A percentile compares a stretch with the other conserved stretches of the same genome.
Evolutionary conservation across 768 basidiomycete species (phyloP).

Genomic region (Chlorophyllum brunneum): DNA sequence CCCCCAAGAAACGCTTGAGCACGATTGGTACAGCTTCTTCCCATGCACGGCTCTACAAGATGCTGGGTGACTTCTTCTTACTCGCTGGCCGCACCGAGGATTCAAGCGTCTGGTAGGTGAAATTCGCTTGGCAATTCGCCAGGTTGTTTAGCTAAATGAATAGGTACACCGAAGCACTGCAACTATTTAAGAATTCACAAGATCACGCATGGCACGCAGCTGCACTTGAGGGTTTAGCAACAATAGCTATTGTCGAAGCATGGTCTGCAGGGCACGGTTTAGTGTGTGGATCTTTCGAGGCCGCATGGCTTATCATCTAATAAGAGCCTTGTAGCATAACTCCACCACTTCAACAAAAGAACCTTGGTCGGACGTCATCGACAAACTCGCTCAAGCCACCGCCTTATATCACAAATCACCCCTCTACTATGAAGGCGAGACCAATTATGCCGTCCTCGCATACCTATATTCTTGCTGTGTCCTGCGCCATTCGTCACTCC

Average conservation of each 20-base stretch:
- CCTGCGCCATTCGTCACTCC: conserved; percentile 67
- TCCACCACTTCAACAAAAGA: conserved; percentile 52
- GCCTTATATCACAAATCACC: conserved; percentile 55
- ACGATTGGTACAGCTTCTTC: conserved; percentile 67
- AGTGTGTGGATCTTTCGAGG: conserved; percentile 39
- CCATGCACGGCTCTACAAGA: conserved; percentile 83
- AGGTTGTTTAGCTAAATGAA: conserved; percentile 16
- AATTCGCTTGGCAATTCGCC: conserved; percentile 1
- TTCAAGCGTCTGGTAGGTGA: conserved; percentile 68
- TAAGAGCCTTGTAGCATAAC: conserved; percentile 41
- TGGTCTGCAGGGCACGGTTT: conserved; percentile 76
- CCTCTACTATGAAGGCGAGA: conserved; percentile 50
- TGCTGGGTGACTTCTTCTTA: conserved; percentile 85
- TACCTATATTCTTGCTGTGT: conserved; percentile 67
- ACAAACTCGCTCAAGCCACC: conserved; percentile 67
- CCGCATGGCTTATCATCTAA: conserved; percentile 7
- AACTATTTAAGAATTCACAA: conserved; percentile 65
- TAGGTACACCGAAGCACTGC: conserved; percentile 86
- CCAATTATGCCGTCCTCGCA: conserved; percentile 58
- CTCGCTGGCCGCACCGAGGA: conserved; percentile 84
- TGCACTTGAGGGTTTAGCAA: conserved; percentile 81
- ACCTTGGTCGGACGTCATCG: conserved; percentile 72
- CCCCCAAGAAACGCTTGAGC: conserved; percentile 59
- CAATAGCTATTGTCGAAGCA: conserved; percentile 73
- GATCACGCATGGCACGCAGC: conserved; percentile 91